Percentiles rank a stretch among this genome's conserved stretches.
Evolutionary conservation across 78 protist genomes (phyloP).

Genomic region (Monocercomonoides exilis): DNA sequence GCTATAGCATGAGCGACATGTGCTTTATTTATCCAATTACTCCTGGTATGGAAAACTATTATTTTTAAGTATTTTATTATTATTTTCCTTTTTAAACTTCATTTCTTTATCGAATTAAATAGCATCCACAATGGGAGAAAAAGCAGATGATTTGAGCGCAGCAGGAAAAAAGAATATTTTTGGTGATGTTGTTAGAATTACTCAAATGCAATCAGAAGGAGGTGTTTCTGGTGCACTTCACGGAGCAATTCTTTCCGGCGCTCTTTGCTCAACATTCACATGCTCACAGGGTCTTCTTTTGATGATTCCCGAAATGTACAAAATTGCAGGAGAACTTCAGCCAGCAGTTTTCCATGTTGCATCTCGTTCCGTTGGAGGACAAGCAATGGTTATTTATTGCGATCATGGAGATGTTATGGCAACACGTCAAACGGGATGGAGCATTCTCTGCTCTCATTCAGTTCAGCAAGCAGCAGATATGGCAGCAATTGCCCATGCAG

Average conservation of each 20-base stretch:
- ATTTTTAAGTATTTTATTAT: background rate
- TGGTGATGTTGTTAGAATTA: slow-evolving; percentile 16
- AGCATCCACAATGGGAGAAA: slow-evolving; percentile 50
- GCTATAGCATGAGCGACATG: slow-evolving; percentile 37
- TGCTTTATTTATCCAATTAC: slow-evolving; percentile 54
- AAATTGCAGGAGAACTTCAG: slow-evolving; percentile 54
- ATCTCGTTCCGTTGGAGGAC: slow-evolving; percentile 47
- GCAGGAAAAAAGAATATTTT: slow-evolving; percentile 38
- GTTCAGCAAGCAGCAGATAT: slow-evolving; percentile 51
- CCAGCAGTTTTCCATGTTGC: slow-evolving; percentile 58
- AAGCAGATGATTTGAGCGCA: slow-evolving; percentile 34
- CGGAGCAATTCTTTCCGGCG: slow-evolving; percentile 27
- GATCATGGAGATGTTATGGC: slow-evolving; percentile 69
- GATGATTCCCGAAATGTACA: slow-evolving; percentile 58
- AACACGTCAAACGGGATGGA: slow-evolving; percentile 34
- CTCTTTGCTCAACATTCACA: slow-evolving; percentile 32
- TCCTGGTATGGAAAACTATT: background rate
- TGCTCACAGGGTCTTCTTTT: slow-evolving; percentile 41
- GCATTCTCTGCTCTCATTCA: slow-evolving; percentile 29
- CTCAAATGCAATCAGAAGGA: slow-evolving; percentile 52
- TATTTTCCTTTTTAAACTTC: background rate
- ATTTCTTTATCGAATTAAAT: slow-evolving; percentile 12
- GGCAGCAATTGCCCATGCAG: slow-evolving; percentile 42
- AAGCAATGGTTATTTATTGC: slow-evolving; percentile 43
- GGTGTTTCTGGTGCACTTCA: slow-evolving; percentile 41